These are phyloP conservation scores for Penicillium sp. DNA, from an alignment of 2,329 filamentous ascomycete species.

Conservation along the genomic window DNA sequence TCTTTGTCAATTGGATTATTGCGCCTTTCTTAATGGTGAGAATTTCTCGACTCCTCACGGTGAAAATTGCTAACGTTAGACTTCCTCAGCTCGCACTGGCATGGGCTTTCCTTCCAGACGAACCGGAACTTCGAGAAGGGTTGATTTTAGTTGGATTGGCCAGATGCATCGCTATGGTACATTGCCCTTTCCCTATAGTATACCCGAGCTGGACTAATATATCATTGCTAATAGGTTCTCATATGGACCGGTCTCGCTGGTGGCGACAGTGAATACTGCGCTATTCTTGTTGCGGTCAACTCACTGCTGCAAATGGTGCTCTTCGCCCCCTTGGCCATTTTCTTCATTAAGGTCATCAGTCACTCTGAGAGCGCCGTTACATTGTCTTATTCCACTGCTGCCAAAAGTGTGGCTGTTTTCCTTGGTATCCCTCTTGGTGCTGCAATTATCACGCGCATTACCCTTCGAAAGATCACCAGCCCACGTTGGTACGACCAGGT, in stretches of 20 bases:
- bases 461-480: slow-evolving; percentile 55
- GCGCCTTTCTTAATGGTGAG: slow-evolving; percentile 78
- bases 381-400: slow-evolving; percentile 65
- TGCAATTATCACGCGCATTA: slow-evolving; percentile 71
- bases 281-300: slow-evolving; percentile 73
- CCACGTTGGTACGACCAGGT: slow-evolving; percentile 62
- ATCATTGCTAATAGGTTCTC: slow-evolving; percentile 46
- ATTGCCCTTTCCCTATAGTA: slow-evolving; percentile 8
- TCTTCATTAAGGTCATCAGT: slow-evolving; percentile 70
- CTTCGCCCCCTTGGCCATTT: slow-evolving; percentile 66
- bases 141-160: slow-evolving; percentile 80
- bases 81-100: slow-evolving; percentile 45
- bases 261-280: slow-evolving; percentile 79
- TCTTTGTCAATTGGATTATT: slow-evolving; percentile 79
- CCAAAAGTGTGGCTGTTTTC: slow-evolving; percentile 79
- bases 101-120: slow-evolving; percentile 55
- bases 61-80: background rate
- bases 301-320: slow-evolving; percentile 72
- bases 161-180: slow-evolving; percentile 83
- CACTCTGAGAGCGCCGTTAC: slow-evolving; percentile 36
- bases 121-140: slow-evolving; percentile 56
- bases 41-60: background rate
- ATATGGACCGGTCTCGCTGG: slow-evolving; percentile 78
- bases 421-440: slow-evolving; percentile 79
- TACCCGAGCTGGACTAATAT: background rate